Percentiles rank a stretch among this genome's conserved stretches.
Evolutionary conservation across 768 basidiomycete genomes (phyloP).

Genomic region (Tylopilus sp.): DNA sequence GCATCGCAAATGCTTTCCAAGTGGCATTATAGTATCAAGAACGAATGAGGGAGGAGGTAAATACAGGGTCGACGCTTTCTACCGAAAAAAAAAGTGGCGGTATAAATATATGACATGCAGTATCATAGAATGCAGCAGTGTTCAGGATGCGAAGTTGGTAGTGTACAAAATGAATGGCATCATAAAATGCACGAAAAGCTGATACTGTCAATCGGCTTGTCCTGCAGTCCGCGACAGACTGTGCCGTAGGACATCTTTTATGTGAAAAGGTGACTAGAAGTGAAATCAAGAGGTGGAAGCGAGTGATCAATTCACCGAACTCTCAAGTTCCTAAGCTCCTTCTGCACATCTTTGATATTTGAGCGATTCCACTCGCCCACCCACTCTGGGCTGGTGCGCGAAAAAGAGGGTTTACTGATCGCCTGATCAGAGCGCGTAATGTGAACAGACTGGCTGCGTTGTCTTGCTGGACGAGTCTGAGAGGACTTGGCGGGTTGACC

Average conservation of each 20-base stretch:
- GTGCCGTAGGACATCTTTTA: neutral
- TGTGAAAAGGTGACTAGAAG: neutral
- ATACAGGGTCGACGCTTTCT: neutral
- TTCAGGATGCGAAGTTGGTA: neutral
- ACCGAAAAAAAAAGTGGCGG: neutral
- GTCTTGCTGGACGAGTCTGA: neutral
- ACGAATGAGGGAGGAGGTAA: neutral
- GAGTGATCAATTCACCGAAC: conserved; percentile 3
- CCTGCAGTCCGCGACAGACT: conserved; percentile 24
- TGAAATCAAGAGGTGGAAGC: neutral
- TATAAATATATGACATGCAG: neutral
- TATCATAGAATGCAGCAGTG: conserved; percentile 1
- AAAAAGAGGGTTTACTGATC: neutral
- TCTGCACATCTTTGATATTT: conserved; percentile 38
- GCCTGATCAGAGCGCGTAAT: neutral
- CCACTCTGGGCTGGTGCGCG: conserved; percentile 24
- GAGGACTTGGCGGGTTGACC: neutral
- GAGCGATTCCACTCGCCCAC: conserved; percentile 40
- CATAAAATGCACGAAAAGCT: neutral
- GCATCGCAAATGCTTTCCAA: neutral
- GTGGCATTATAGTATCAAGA: neutral
- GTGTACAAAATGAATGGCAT: conserved; percentile 11
- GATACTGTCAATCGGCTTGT: neutral
- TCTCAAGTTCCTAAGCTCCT: conserved; percentile 32
- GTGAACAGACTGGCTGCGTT: conserved; percentile 18